Evolutionary conservation across 306 rosid genomes (phyloP).

Genomic region (Glycine latifolia): DNA sequence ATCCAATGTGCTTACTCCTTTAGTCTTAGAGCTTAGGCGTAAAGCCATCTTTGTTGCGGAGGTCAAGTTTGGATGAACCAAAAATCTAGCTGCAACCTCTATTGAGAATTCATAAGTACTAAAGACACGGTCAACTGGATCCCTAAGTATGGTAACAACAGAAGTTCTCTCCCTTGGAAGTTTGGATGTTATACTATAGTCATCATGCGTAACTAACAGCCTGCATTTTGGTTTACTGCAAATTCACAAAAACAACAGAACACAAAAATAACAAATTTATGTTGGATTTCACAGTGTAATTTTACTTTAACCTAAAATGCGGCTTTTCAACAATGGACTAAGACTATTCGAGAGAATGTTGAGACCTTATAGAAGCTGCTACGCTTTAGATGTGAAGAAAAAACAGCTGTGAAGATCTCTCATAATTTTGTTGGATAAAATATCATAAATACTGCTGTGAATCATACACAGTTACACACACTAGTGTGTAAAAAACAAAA

Average conservation of each 20-base stretch:
- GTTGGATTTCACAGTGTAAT: not conserved
- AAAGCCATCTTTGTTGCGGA: constrained; percentile 79
- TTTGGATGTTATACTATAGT: constrained; percentile 87
- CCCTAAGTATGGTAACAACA: constrained; percentile 93
- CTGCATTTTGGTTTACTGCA: constrained; percentile 84
- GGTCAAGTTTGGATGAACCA: constrained; percentile 94
- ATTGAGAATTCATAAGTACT: constrained; percentile 92
- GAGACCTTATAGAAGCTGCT: constrained; percentile 39
- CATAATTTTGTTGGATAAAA: constrained; percentile 37
- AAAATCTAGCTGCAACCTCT: constrained; percentile 98
- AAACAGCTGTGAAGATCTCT: constrained; percentile 28
- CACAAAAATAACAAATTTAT: constrained; percentile 37
- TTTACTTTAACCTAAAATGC: constrained; percentile 20
- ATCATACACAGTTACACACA: not conserved
- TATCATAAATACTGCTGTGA: constrained; percentile 6
- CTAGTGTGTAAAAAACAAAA: not conserved
- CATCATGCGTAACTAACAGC: constrained; percentile 92
- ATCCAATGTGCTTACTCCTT: constrained; percentile 89
- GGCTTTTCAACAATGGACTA: constrained; percentile 37
- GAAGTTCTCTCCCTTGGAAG: constrained; percentile 89
- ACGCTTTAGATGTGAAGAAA: constrained; percentile 35
- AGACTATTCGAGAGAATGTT: constrained; percentile 18
- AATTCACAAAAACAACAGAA: not conserved
- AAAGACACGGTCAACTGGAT: constrained; percentile 91
- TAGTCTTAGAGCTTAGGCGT: constrained; percentile 65